Conservation (phyloP, 805 yeast species). For the Barnettozyma sucrosica region DNA sequence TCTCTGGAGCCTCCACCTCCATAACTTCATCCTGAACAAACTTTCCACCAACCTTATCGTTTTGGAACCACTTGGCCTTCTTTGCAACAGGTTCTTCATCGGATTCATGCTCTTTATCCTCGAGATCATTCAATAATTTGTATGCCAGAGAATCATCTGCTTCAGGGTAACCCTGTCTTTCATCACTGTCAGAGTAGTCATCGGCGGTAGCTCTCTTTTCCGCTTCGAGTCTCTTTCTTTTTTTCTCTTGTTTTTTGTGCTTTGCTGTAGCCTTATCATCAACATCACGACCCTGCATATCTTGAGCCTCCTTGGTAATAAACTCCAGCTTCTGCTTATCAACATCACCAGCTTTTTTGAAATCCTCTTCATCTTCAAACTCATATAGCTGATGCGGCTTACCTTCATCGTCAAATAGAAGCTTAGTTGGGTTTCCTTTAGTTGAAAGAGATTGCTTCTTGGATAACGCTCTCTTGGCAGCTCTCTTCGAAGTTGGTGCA, state of each 20-base stretch:
- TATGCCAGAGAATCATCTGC: constrained; percentile 36
- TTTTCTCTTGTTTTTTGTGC: constrained; percentile 79
- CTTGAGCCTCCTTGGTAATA: constrained; percentile 57
- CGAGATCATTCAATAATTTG: constrained; percentile 25
- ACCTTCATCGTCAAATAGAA: constrained; percentile 93
- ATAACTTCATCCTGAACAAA: constrained; percentile 36
- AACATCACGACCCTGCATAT: constrained; percentile 66
- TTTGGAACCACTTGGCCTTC: constrained; percentile 34
- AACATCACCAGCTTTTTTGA: constrained; percentile 65
- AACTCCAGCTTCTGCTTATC: constrained; percentile 60
- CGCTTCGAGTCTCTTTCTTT: constrained; percentile 77
- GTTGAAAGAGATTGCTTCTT: constrained; percentile 64
- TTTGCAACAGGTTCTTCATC: constrained; percentile 26
- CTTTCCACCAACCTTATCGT: constrained; percentile 29
- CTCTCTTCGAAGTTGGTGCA: constrained; percentile 74
- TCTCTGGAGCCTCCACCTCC: constrained; percentile 83
- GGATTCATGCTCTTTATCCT: constrained; percentile 25
- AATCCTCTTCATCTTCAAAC: constrained; percentile 83
- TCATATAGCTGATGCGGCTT: constrained; percentile 87
- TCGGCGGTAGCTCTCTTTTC: constrained; percentile 43
- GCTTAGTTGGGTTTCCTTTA: constrained; percentile 67
- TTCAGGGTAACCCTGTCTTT: constrained; percentile 22
- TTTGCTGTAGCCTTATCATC: constrained; percentile 74
- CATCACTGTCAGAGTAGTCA: constrained; percentile 15
- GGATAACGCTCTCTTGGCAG: constrained; percentile 78